Evolutionary conservation across 345 rosid genomes (phyloP).

Genomic region (Triadica sebifera): DNA sequence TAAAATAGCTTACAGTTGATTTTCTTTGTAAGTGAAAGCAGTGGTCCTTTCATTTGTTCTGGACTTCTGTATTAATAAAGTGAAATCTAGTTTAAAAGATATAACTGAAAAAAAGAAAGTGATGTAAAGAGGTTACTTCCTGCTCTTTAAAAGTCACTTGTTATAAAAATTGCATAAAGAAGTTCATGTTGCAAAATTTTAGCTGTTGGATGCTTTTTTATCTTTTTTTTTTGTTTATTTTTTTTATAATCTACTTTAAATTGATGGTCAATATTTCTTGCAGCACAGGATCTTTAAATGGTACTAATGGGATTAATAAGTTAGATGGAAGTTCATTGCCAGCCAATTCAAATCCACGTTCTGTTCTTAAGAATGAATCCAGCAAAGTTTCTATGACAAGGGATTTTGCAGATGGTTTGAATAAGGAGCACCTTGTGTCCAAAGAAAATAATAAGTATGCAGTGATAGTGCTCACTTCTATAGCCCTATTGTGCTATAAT

Average conservation of each 20-base stretch:
- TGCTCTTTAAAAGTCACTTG: no score
- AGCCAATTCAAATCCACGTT: constrained; percentile 31
- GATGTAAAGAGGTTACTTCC: no score
- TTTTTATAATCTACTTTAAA: background rate
- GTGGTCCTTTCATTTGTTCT: no score
- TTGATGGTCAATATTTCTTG: constrained; percentile 14
- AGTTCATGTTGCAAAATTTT: background rate
- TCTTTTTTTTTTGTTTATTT: background rate
- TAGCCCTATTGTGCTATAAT: background rate
- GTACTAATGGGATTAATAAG: constrained; percentile 33
- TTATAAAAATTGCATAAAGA: background rate
- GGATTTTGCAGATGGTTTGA: constrained; percentile 35
- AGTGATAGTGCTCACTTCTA: constrained; percentile 3
- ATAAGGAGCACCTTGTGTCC: constrained; percentile 39
- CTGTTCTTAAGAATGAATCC: constrained; percentile 34
- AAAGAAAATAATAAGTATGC: constrained; percentile 51
- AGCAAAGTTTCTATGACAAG: constrained; percentile 45
- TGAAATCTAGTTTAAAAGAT: no score
- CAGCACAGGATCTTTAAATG: constrained; percentile 45
- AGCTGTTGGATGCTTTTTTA: background rate
- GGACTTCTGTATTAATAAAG: no score
- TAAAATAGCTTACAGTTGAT: no score
- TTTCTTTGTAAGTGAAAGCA: no score
- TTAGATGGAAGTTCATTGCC: constrained; percentile 31
- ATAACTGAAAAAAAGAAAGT: no score